A percentile compares a stretch with the other conserved stretches of the same genome.
phyloP scores from a whole-genome alignment of 2,329 filamentous ascomycete species.

The Fusarium marasasianum region DNA sequence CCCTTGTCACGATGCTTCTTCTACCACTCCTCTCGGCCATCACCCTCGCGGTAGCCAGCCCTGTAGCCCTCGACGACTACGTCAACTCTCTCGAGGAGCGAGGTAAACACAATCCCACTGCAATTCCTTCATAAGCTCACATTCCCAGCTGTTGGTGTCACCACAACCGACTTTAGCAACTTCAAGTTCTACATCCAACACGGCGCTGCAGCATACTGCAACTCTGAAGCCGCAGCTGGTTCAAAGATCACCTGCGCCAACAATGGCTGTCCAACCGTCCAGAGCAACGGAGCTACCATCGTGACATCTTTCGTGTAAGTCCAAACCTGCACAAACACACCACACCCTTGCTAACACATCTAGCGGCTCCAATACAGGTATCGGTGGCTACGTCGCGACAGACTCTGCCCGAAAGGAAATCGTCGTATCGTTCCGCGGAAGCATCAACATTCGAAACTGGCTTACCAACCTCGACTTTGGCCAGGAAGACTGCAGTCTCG shows the following conservation, averaged over 20 bases:
- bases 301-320: conserved; percentile 54
- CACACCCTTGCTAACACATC: conserved; percentile 25
- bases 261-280: conserved; percentile 55
- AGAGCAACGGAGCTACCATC: conserved; percentile 55
- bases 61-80: conserved; percentile 42
- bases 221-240: conserved; percentile 53
- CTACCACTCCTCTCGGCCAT: conserved; percentile 40
- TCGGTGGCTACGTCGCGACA: conserved; percentile 61
- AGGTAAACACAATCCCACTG: conserved; percentile 41
- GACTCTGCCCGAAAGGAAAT: conserved; percentile 62
- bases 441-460: conserved; percentile 68
- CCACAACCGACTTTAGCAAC: conserved; percentile 46
- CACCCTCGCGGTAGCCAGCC: conserved; percentile 41
- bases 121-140: neutral
- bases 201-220: conserved; percentile 64
- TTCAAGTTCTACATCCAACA: conserved; percentile 63
- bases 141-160: conserved; percentile 7
- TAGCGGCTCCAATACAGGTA: conserved; percentile 55
- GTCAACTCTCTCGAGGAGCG: conserved; percentile 43
- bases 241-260: conserved; percentile 54
- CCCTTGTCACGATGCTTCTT: conserved; percentile 36
- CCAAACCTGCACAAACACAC: neutral
- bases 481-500: conserved; percentile 45
- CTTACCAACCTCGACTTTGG: conserved; percentile 60
- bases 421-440: conserved; percentile 69